phyloP scores from a whole-genome alignment of 495 filamentous ascomycete species.

The Aspergillus steynii region DNA sequence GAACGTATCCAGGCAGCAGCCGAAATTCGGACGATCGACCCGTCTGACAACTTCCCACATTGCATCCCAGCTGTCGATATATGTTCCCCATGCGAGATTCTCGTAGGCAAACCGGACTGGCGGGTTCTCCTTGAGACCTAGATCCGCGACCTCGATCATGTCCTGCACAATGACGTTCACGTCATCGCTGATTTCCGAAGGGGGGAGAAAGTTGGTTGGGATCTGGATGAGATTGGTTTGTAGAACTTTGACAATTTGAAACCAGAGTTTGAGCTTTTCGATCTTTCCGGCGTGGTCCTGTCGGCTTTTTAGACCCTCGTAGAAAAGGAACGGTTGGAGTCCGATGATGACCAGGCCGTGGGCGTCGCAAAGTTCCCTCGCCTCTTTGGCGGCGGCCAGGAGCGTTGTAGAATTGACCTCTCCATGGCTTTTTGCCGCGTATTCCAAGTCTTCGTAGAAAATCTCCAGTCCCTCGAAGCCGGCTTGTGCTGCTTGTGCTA shows the following conservation, averaged over 20 bases:
- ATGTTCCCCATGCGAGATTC: slow-evolving; percentile 65
- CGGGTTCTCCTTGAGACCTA: slow-evolving; percentile 53
- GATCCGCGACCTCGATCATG: slow-evolving; percentile 57
- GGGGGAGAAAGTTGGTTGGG: slow-evolving; percentile 63
- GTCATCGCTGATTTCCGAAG: slow-evolving; percentile 48
- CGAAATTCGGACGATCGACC: slow-evolving; percentile 69
- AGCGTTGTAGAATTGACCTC: slow-evolving; percentile 22
- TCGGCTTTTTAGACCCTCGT: slow-evolving; percentile 66
- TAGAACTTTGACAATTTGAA: slow-evolving; percentile 59
- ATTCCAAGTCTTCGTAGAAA: slow-evolving; percentile 71
- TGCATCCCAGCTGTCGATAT: slow-evolving; percentile 63
- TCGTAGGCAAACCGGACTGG: slow-evolving; percentile 68
- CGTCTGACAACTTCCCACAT: slow-evolving; percentile 62
- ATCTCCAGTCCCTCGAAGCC: slow-evolving; percentile 69
- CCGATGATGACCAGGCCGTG: slow-evolving; percentile 42
- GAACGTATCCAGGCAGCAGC: slow-evolving; percentile 73
- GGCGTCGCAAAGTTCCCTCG: slow-evolving; percentile 19
- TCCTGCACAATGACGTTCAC: slow-evolving; percentile 60
- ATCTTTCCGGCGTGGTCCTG: slow-evolving; percentile 52
- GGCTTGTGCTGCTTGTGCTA: slow-evolving; percentile 57
- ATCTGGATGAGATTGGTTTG: slow-evolving; percentile 65
- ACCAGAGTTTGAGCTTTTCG: slow-evolving; percentile 62
- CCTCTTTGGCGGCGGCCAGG: slow-evolving; percentile 53
- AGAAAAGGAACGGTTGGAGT: slow-evolving; percentile 72
- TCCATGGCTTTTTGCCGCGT: slow-evolving; percentile 38